Evolutionary conservation across 2,329 filamentous ascomycete genomes (phyloP), one percentile per base, ranked within the genome.

Genomic region (Xylariaceae sp.): DNA sequence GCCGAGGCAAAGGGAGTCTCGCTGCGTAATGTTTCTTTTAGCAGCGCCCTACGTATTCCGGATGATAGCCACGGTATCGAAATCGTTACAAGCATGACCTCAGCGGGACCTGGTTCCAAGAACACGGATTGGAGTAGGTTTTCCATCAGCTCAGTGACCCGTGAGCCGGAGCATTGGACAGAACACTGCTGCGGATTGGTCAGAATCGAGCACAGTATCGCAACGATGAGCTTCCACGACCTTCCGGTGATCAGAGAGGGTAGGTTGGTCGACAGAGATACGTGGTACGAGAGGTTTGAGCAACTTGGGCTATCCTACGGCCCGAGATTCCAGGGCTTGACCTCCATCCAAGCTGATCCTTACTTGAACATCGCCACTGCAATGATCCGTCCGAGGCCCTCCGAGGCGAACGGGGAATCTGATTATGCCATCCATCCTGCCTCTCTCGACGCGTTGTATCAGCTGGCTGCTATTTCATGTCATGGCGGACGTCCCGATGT

Each of bases 351-450:
- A 13, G 32, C 32, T 3, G 10, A 22, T 15, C 22, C 27, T 4
- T 7, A 35, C 10, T 5, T n/a, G n/a, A 19, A 17, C 9, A 30
- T 13, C 11, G 22, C 29, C 3, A 12, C 25, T 5, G 36, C 36
- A 4, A 16, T 9, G 14, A 19, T 38, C 5, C n/a, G n/a, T n/a
- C n/a, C n/a, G n/a, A n/a, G n/a, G n/a, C n/a, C n/a, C n/a, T n/a
- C n/a, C n/a, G n/a, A 29, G 29, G 10, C 18, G n/a, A 15, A 15
- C 10, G 21, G 21, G 8, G 36, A 34, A 19, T 38, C 36, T 9
- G 15, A 32, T 14, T 38, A 38, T n/a, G 13, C 31, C 14, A 19
- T 38, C 6, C 36, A 38, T 13, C 36, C 36, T 24, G 32, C 36
- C 5, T 24, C 32, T 5, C 14, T 38, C 13, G 36, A 38, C 15